Base-by-base conservation (phyloP, 2,329 filamentous ascomycete species). In the Sarocladium oryzae region DNA sequence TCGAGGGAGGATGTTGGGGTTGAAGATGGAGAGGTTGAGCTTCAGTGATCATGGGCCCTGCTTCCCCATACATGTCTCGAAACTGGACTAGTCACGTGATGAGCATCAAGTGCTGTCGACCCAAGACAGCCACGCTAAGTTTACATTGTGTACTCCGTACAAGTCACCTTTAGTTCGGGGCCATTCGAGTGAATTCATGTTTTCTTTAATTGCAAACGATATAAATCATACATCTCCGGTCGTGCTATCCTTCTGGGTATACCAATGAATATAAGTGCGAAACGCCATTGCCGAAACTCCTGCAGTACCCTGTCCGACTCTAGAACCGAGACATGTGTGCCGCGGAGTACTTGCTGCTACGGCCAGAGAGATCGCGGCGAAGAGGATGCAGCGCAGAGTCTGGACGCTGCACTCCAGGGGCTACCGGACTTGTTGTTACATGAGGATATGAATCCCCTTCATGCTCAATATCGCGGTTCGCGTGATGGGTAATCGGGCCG, bases 351-450 rank as follows among this genome's bases (percentile, higher is more conserved):
- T 64, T 63, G 56, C 68, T 75, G 59, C 66, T 72, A 24, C 63
- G 61, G 2, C 64, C 65, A 28, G 64, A 65, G 18, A 26, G 4
- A 18, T 37, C 46, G 3, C 49, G 49, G 11, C 37, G 38, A 48
- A 73, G 72, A 23, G 81, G 81, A 57, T 85, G 81, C 56, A 81
- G 54, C 2, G 77, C 77, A 7, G 80, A 80, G 24, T 77, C 72
- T 1, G 82, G 82, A 10, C 81, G 73, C 60, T 73, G 69, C 11
- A 84, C 54, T 0, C 70, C 69, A 1, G 80, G 79, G 20, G 74
- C 67, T 55, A 85, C 77, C 2, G 82, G 82, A 56, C 78, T 81
- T 49, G 67, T 64, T 7, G 20, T n/a, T n/a, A n/a, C 38, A 15
- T 49, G 46, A 3, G 46, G 5, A 15, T 49, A 49, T 7, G 46